These are phyloP conservation scores for Trametes sanguinea DNA, from an alignment of 768 basidiomycete species.

Conservation along the genomic window DNA sequence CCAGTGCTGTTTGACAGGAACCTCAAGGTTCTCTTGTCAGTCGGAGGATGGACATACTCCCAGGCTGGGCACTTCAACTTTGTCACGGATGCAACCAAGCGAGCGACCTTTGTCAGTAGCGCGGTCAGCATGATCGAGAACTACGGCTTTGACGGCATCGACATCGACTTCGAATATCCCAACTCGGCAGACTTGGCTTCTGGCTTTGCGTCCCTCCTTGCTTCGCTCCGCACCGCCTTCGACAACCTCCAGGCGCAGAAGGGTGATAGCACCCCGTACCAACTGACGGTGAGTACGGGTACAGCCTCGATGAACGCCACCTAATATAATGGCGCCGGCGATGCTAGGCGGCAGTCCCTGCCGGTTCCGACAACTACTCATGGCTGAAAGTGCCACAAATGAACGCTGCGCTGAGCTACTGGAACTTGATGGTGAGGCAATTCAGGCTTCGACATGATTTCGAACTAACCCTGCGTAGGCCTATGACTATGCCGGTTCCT, in stretches of 20 bases:
- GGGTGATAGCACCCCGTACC: slow-evolving; percentile 61
- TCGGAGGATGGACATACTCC: slow-evolving; percentile 72
- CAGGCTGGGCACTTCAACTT: slow-evolving; percentile 71
- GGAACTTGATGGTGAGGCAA: slow-evolving; percentile 73
- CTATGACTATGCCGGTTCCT: slow-evolving; percentile 79
- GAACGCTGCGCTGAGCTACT: slow-evolving; percentile 66
- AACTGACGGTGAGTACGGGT: slow-evolving; percentile 44
- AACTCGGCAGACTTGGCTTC: slow-evolving; percentile 56
- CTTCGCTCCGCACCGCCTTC: slow-evolving; percentile 62
- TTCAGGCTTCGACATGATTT: neutral
- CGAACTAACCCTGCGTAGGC: slow-evolving; percentile 40
- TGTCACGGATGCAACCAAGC: slow-evolving; percentile 52
- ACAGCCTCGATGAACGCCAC: too few relatives aligned
- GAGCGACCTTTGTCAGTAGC: slow-evolving; percentile 57
- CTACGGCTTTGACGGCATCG: slow-evolving; percentile 81
- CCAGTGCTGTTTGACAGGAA: slow-evolving; percentile 33
- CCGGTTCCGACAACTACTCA: slow-evolving; percentile 59
- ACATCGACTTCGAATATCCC: slow-evolving; percentile 82
- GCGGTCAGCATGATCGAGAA: slow-evolving; percentile 69
- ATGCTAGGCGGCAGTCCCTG: slow-evolving; percentile 57
- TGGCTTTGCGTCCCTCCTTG: slow-evolving; percentile 66
- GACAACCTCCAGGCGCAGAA: slow-evolving; percentile 57
- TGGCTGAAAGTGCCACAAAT: slow-evolving; percentile 63
- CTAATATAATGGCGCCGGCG: neutral
- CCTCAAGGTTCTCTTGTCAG: slow-evolving; percentile 52